phyloP scores from a whole-genome alignment of 306 rosid species.

The Rosa persica region DNA sequence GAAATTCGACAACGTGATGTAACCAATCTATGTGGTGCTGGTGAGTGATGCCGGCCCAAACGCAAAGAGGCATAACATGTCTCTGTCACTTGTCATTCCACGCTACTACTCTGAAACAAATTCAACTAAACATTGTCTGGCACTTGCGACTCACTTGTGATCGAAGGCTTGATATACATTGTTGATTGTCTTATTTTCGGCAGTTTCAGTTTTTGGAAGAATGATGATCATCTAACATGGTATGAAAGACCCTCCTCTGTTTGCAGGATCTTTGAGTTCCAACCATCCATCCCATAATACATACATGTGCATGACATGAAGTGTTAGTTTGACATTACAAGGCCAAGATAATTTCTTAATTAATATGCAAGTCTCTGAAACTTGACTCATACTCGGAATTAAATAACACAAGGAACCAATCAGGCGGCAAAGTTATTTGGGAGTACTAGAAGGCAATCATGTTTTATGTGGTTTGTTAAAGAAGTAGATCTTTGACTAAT shows the following conservation, averaged over 20 bases:
- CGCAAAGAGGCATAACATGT: not conserved
- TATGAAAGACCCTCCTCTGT: not conserved
- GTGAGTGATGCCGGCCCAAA: slow-evolving; percentile 9
- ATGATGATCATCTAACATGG: not conserved
- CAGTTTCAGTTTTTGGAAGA: not conserved
- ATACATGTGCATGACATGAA: not conserved
- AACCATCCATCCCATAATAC: not conserved
- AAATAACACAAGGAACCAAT: slow-evolving; percentile 6
- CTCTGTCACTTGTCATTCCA: not conserved
- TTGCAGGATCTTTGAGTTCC: not conserved
- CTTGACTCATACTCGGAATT: slow-evolving; percentile 5
- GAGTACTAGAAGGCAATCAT: slow-evolving; percentile 10
- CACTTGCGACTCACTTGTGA: not conserved
- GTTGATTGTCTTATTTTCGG: not conserved
- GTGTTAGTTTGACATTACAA: not conserved
- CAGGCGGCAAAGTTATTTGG: slow-evolving; percentile 17
- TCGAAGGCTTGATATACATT: not conserved
- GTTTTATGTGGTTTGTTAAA: not conserved
- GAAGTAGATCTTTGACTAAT: slow-evolving; percentile 22
- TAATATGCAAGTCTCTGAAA: not conserved
- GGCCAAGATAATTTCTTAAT: not conserved
- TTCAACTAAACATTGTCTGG: not conserved
- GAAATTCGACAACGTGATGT: not conserved
- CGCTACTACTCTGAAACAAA: not conserved
- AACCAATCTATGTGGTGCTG: not conserved